Percentiles rank a stretch among this genome's conserved stretches.
phyloP scores from a whole-genome alignment of 2,329 filamentous ascomycete genomes.

The Claviceps lovelessii region DNA sequence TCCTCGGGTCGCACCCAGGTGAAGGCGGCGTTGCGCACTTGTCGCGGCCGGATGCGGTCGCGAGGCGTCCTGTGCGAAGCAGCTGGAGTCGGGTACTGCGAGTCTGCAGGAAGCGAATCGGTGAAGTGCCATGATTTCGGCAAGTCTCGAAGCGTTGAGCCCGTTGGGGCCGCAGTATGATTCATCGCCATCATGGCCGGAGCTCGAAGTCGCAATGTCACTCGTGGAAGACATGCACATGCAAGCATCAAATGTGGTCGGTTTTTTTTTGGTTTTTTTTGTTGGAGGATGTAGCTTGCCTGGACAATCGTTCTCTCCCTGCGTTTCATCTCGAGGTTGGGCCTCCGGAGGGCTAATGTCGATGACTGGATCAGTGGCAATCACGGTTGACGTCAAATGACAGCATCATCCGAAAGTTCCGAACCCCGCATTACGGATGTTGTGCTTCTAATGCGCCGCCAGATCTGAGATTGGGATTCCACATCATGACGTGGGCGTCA shows the following conservation, averaged over 20 bases:
- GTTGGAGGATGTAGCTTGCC: no score
- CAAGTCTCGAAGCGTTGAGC: conserved; percentile 35
- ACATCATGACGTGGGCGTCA: not conserved
- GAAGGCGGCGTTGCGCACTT: conserved; percentile 74
- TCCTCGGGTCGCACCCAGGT: conserved; percentile 79
- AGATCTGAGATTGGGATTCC: not conserved
- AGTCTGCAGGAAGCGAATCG: conserved; percentile 58
- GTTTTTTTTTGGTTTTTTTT: not conserved
- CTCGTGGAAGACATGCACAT: conserved; percentile 17
- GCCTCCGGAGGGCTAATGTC: not conserved
- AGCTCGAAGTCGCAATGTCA: conserved; percentile 14
- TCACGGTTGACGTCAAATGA: conserved; percentile 4
- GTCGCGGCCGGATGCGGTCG: conserved; percentile 59
- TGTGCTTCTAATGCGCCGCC: not conserved
- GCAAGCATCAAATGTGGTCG: conserved; percentile 19
- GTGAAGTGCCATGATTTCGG: conserved; percentile 54
- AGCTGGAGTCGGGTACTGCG: conserved; percentile 63
- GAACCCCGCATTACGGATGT: not conserved
- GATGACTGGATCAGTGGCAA: not conserved
- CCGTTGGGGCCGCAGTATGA: conserved; percentile 16
- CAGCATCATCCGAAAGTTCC: not conserved
- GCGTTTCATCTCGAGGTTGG: not conserved
- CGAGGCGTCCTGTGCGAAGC: conserved; percentile 71
- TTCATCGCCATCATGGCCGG: conserved; percentile 19
- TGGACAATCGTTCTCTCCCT: no score